Conservation (phyloP, 768 basidiomycete species). For the Leccinum longicurvipes region DNA sequence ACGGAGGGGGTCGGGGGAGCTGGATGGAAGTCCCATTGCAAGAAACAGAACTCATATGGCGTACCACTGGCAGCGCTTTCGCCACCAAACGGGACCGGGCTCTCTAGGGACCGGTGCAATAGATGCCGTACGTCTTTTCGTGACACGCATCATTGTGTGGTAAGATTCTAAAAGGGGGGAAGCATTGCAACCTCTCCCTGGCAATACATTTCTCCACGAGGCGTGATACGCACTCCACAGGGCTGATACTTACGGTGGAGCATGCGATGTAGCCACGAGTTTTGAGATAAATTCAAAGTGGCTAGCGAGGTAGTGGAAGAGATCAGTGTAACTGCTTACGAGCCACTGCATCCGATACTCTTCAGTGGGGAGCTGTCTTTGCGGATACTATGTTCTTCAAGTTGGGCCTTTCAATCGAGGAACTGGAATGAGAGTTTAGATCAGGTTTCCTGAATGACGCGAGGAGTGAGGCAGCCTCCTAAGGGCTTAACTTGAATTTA, state of each 20-base stretch:
- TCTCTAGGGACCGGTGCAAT: conserved; percentile 75
- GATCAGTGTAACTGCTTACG: neutral
- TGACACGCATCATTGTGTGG: conserved; percentile 60
- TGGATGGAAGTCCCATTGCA: conserved; percentile 89
- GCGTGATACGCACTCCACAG: conserved; percentile 91
- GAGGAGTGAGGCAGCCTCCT: conserved; percentile 15
- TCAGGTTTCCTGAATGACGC: conserved; percentile 14
- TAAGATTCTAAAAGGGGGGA: conserved; percentile 73
- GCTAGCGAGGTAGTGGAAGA: conserved; percentile 42
- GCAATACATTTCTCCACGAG: conserved; percentile 75
- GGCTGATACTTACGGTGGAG: conserved; percentile 67
- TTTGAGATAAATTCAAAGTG: conserved; percentile 71
- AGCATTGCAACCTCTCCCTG: conserved; percentile 82
- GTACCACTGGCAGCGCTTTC: conserved; percentile 30
- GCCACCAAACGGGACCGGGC: conserved; percentile 23
- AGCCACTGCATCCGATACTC: conserved; percentile 23
- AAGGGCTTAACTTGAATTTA: too few relatives aligned
- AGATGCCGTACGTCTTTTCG: conserved; percentile 70
- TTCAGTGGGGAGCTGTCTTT: conserved; percentile 70
- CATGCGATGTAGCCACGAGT: conserved; percentile 64
- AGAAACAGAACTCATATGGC: conserved; percentile 77
- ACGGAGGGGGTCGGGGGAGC: conserved; percentile 57
- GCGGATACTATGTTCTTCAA: conserved; percentile 31
- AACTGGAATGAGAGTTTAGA: conserved; percentile 6
- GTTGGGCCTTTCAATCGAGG: conserved; percentile 3